Conservation (phyloP, 2,329 filamentous ascomycete species). For the Pezicula carpinea region DNA sequence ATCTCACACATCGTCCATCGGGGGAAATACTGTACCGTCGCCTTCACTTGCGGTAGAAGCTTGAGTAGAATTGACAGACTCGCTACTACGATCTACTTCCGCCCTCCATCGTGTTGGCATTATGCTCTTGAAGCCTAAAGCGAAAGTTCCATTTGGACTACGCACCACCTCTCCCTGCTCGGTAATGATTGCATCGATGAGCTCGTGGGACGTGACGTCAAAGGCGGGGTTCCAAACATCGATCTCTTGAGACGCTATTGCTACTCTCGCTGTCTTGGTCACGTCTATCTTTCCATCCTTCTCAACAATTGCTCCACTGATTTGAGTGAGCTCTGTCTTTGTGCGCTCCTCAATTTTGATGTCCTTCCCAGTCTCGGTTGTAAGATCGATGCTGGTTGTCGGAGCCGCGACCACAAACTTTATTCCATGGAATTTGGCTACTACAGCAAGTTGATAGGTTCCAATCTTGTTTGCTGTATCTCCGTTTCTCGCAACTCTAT, state of each 20-base stretch:
- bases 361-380: constrained; percentile 68
- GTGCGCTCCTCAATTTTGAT: constrained; percentile 91
- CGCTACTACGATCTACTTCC: constrained; percentile 14
- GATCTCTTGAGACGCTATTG: constrained; percentile 72
- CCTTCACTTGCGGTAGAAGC: no score
- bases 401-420: constrained; percentile 95
- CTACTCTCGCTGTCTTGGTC: constrained; percentile 63
- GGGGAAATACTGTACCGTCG: no score
- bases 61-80: neutral
- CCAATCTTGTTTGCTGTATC: constrained; percentile 99
- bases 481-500: constrained; percentile 91
- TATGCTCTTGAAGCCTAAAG: constrained; percentile 59
- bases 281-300: constrained; percentile 60
- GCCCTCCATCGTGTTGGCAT: constrained; percentile 50
- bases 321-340: constrained; percentile 74
- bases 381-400: constrained; percentile 86
- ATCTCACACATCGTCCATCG: no score
- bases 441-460: constrained; percentile 87
- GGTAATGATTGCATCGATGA: constrained; percentile 93
- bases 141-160: constrained; percentile 64
- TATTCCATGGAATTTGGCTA: constrained; percentile 80
- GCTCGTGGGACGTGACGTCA: constrained; percentile 81
- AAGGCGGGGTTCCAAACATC: constrained; percentile 96
- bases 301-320: constrained; percentile 70
- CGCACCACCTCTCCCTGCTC: constrained; percentile 86